Evolutionary conservation across 148 eudicot species (phyloP), one percentile per base, ranked within the genome.

Genomic region (Vaccinium vitisidaea): DNA sequence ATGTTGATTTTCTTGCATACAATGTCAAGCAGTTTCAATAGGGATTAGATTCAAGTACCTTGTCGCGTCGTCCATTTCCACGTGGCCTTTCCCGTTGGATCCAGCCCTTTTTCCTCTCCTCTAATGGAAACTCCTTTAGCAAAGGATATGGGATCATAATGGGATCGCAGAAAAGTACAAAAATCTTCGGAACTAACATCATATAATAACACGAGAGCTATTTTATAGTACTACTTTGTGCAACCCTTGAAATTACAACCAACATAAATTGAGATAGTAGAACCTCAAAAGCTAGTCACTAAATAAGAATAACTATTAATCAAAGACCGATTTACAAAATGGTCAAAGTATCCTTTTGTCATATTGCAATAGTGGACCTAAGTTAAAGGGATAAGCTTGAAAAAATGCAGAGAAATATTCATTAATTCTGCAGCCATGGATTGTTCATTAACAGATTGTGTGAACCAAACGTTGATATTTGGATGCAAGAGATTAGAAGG

Each of bases 41-140:
- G 25, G 50, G 43, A 73, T 30, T 74, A 15, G 46, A 74, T 74
- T 74, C 77, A 74, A 43, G 49, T 74, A 74, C 77, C n/a, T 43
- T 43, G 4, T 74, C 77, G 2, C 1, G 8, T 9, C 21, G 19
- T 19, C 52, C 52, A 74, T 43, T 74, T 74, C 0, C n/a, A 8
- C 77, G 77, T 18, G 8, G 21, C 77, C 77, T 18, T 39, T 43
- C 50, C 9, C 36, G 52, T 18, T 74, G n/a, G 19, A 74, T 74
- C 52, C 77, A 74, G 4, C 77, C 77, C 4, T 21, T 18, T 16
- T 74, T 74, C 10, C 52, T 23, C 1, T 74, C 50, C 49, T 39
- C 52, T 0, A 74, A 39, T 36, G 49, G 2, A 1, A 43, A 8
- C 77, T 43, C 52, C 48, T 43, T 74, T 18, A 67, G 14, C 36